Evolutionary conservation across 768 basidiomycete genomes (phyloP).

Genomic region (Butyriboletus loyo): DNA sequence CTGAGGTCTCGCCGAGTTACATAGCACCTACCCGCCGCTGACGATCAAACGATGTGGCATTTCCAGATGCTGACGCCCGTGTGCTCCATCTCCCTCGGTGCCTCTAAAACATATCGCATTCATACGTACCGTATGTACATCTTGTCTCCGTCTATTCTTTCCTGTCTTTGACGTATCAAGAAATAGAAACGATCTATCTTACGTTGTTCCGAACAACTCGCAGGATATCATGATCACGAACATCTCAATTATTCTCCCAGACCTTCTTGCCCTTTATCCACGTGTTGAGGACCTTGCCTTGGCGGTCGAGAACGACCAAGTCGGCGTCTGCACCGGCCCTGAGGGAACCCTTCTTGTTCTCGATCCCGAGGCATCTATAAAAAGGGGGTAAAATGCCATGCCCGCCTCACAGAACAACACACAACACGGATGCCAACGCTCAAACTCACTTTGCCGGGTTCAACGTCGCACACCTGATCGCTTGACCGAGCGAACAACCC

Average conservation of each 20-base stretch:
- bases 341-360: conserved; percentile 76
- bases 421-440: conserved; percentile 15
- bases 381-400: not conserved
- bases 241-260: conserved; percentile 44
- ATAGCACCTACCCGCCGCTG: not conserved
- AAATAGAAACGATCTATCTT: not conserved
- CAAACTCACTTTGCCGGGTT: conserved; percentile 85
- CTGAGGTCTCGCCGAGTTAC: too few species aligned
- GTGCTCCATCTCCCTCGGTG: not conserved
- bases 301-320: conserved; percentile 68
- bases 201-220: not conserved
- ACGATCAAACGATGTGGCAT: not conserved
- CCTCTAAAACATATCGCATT: not conserved
- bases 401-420: not conserved
- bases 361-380: conserved; percentile 69
- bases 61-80: not conserved
- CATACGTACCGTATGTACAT: not conserved
- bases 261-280: conserved; percentile 78
- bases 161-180: not conserved
- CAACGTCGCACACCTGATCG: conserved; percentile 81
- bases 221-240: not conserved
- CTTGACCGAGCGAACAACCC: conserved; percentile 76
- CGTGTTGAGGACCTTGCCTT: conserved; percentile 63
- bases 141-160: not conserved
- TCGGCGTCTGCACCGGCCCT: conserved; percentile 86